These are phyloP conservation scores for Blastomyces silverae DNA, from an alignment of 2,329 filamentous ascomycete species.

Conservation along the genomic window DNA sequence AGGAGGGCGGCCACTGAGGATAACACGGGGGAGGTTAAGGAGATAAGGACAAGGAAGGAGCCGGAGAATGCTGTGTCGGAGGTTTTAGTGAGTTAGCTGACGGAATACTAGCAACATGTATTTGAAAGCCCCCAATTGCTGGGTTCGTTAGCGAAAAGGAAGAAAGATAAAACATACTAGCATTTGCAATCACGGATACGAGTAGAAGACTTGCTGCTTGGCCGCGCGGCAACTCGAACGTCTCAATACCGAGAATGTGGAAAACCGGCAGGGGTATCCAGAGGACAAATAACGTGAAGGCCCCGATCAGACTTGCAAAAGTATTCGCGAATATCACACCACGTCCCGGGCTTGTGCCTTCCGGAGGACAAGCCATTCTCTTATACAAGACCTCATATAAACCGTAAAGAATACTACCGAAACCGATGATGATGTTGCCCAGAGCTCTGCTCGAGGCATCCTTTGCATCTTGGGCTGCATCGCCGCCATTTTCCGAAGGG, in stretches of 20 bases:
- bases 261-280: constrained; percentile 89
- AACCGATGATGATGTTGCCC: constrained; percentile 86
- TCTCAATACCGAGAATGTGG: constrained; percentile 70
- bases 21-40: constrained; percentile 83
- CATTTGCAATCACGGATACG: constrained; percentile 78
- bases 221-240: constrained; percentile 72
- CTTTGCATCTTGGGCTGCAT: constrained; percentile 29
- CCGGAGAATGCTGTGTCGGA: constrained; percentile 64
- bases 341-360: constrained; percentile 74
- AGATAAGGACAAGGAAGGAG: constrained; percentile 86
- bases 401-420: constrained; percentile 86
- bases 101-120: constrained; percentile 14
- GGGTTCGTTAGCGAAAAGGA: not conserved
- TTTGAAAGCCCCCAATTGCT: not conserved
- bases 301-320: constrained; percentile 78
- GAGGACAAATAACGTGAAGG: constrained; percentile 76
- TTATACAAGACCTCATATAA: constrained; percentile 98
- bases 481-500: constrained; percentile 43
- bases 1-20: constrained; percentile 87
- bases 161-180: constrained; percentile 47
- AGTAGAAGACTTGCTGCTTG: constrained; percentile 72
- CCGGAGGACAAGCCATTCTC: constrained; percentile 82
- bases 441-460: constrained; percentile 62
- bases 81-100: not conserved
- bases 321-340: constrained; percentile 94